Conservation (phyloP, 1,284 basidiomycete species). For the Pseudozyma hubeiensis region DNA sequence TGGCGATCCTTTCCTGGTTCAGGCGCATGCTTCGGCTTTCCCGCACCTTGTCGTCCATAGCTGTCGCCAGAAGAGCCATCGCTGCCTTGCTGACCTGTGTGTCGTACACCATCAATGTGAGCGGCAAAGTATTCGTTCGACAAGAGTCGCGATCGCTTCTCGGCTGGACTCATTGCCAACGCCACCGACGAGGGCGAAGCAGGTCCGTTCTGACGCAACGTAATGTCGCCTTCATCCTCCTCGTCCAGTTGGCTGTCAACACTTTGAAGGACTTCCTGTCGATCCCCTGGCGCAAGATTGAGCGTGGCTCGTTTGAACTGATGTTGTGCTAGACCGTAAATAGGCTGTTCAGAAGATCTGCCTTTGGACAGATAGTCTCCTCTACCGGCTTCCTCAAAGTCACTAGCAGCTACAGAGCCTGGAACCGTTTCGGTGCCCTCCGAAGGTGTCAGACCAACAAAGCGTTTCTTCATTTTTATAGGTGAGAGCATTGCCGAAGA, state of each 20-base stretch:
- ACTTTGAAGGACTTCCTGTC: slow-evolving; percentile 14
- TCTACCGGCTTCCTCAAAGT: slow-evolving; percentile 32
- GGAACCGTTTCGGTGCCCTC: slow-evolving; percentile 50
- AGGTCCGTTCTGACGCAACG: slow-evolving; percentile 6
- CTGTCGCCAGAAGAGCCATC: not conserved
- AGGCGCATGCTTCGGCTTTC: not conserved
- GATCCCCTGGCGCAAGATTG: slow-evolving; percentile 22
- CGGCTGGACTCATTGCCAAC: slow-evolving; percentile 30
- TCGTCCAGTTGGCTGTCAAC: slow-evolving; percentile 10
- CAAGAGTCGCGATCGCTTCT: slow-evolving; percentile 33
- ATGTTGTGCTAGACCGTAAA: slow-evolving; percentile 25
- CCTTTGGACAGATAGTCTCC: slow-evolving; percentile 45
- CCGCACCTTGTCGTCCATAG: too few species aligned
- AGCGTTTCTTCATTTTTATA: slow-evolving; percentile 14
- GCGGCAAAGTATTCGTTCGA: slow-evolving; percentile 35
- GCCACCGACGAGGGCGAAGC: slow-evolving; percentile 1
- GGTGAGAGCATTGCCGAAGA: slow-evolving; percentile 26
- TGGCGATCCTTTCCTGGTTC: not conserved
- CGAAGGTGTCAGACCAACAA: slow-evolving; percentile 30
- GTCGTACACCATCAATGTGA: slow-evolving; percentile 22
- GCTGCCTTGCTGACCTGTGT: slow-evolving; percentile 6
- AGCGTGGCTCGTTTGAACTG: slow-evolving; percentile 38
- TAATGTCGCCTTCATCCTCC: slow-evolving; percentile 14
- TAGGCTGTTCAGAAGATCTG: slow-evolving; percentile 3
- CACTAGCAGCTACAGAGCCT: slow-evolving; percentile 38